Percentiles rank a stretch among this genome's conserved stretches.
Conservation (phyloP, 2,329 filamentous ascomycete species). For the Fusarium sp. region DNA sequence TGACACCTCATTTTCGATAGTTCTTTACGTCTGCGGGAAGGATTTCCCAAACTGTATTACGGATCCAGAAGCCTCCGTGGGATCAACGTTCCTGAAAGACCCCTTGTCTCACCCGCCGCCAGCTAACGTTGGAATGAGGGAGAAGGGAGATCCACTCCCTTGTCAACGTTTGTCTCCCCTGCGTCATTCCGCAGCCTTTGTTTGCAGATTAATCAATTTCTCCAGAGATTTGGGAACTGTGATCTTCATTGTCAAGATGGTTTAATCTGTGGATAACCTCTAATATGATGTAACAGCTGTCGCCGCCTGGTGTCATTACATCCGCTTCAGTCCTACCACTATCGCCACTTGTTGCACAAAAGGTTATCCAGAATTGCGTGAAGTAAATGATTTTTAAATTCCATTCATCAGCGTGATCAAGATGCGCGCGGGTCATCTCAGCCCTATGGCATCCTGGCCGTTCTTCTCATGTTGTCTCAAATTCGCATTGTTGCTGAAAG, state of each 20-base stretch:
- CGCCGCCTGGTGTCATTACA: not conserved
- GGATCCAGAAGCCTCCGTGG: not conserved
- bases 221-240: not conserved
- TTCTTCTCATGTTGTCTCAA: not conserved
- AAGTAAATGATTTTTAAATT: not conserved
- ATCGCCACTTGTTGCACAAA: not conserved
- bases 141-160: not conserved
- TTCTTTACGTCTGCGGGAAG: not conserved
- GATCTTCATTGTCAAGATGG: not conserved
- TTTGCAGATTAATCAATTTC: not conserved
- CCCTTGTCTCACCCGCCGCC: not conserved
- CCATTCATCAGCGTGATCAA: not conserved
- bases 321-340: not conserved
- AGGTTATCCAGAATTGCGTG: not conserved
- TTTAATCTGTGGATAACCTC: not conserved
- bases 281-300: not conserved
- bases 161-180: not conserved
- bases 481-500: not conserved
- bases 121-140: not conserved
- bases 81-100: not conserved
- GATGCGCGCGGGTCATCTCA: not conserved
- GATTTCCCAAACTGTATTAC: not conserved
- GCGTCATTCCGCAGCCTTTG: not conserved
- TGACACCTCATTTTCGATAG: not conserved
- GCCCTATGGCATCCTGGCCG: not conserved